phyloP scores from a whole-genome alignment of 2,329 filamentous ascomycete species.

The Cercospora nicotianae region DNA sequence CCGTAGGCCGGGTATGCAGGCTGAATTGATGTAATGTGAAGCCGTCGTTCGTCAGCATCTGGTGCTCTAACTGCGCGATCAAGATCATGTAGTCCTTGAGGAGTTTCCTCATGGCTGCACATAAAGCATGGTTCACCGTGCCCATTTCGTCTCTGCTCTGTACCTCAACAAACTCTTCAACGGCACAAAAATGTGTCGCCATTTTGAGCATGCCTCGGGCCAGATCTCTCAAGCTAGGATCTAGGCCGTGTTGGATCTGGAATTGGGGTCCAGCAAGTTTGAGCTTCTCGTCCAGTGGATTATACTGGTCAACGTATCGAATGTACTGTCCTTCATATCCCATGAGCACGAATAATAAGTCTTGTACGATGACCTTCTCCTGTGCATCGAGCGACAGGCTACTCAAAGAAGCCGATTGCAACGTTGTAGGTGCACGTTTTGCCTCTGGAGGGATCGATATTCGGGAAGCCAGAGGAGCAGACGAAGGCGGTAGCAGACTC shows the following conservation, averaged over 20 bases:
- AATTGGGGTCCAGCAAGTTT: slow-evolving; percentile 80
- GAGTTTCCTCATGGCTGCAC: slow-evolving; percentile 87
- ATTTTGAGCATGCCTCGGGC: slow-evolving; percentile 87
- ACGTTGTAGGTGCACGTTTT: slow-evolving; percentile 65
- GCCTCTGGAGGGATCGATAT: slow-evolving; percentile 62
- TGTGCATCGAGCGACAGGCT: slow-evolving; percentile 77
- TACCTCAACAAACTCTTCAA: slow-evolving; percentile 91
- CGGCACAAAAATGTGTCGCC: slow-evolving; percentile 87
- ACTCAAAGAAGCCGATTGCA: slow-evolving; percentile 67
- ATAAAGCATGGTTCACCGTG: slow-evolving; percentile 90
- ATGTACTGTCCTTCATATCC: slow-evolving; percentile 98
- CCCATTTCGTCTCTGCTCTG: slow-evolving; percentile 92
- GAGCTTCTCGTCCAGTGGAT: slow-evolving; percentile 82
- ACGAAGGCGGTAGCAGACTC: slow-evolving; percentile 67
- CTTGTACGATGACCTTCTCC: slow-evolving; percentile 83
- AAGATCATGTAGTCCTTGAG: slow-evolving; percentile 92
- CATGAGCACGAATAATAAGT: slow-evolving; percentile 94
- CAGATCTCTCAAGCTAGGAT: slow-evolving; percentile 87
- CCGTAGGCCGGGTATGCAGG: slow-evolving; percentile 84
- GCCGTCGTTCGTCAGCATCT: slow-evolving; percentile 80
- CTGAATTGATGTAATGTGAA: slow-evolving; percentile 95
- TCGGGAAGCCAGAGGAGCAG: slow-evolving; percentile 69
- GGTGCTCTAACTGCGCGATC: slow-evolving; percentile 89
- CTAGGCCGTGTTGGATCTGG: slow-evolving; percentile 76
- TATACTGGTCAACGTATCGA: slow-evolving; percentile 77